Evolutionary conservation across 1,284 basidiomycete genomes (phyloP), one percentile per base, ranked within the genome.

Genomic region (Ceratobasidium sp.): DNA sequence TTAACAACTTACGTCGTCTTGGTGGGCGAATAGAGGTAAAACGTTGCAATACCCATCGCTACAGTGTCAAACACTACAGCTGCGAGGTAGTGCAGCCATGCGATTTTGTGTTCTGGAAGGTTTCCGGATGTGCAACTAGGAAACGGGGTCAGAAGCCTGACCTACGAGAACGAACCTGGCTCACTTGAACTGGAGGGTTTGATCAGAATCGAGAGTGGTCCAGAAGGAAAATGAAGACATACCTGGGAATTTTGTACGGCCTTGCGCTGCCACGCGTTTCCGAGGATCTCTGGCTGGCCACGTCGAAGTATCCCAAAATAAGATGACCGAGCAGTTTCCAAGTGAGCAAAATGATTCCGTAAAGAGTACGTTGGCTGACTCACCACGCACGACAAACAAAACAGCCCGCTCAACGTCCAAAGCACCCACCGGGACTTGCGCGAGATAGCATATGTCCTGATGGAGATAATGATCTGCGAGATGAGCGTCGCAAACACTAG

Each of bases 141-240:
- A 57, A 57, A 30, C 20, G 4, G 23, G 20, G 55, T 23, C n/a
- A 27, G 55, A 20, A 23, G 5, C 5, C 18, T 16, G 14, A n/a
- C n/a, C n/a, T n/a, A n/a, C n/a, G 33, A 30, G 38, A 41, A 41
- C 6, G 5, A 10, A 0, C 38, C 38, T 10, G 10, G 38, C 38
- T 41, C 3, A 41, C 38, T 41, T 41, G 5, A 41, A 41, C 38
- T 41, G 38, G 38, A 41, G 38, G 35, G 27, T 10, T 60, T 33
- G 8, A 35, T 60, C 57, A 60, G 57, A 60, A 60, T 33, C 57
- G 35, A 30, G 30, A 30, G 7, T 6, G 50, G 1, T 57, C 0
- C 3, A 44, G 18, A 20, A 46, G n/a, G 30, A 20, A 14, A 2
- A 48, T 20, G 10, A 18, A 90, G 38, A 70, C 65, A 23, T 27